Conservation (phyloP, 768 basidiomycete genomes). For the Leccinum rimulosum region DNA sequence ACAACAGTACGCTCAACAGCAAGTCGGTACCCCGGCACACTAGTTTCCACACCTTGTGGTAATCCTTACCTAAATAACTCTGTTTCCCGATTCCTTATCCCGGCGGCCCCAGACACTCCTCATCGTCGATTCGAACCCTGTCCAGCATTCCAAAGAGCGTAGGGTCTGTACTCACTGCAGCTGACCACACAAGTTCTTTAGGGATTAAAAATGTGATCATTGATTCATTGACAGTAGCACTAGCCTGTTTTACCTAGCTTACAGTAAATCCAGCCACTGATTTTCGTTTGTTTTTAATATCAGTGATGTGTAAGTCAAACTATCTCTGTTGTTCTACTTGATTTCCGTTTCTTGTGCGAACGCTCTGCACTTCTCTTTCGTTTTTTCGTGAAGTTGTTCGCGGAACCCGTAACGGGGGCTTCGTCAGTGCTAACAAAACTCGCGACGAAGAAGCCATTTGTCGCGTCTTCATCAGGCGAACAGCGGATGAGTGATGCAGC, state of each 20-base stretch:
- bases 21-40: conserved; percentile 45
- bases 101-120: conserved; percentile 15
- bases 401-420: not conserved
- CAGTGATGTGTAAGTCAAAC: not conserved
- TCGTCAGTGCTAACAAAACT: conserved; percentile 57
- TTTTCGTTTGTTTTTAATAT: conserved; percentile 4
- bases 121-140: conserved; percentile 9
- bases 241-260: conserved; percentile 22
- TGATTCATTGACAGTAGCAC: conserved; percentile 27
- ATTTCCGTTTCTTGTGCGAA: conserved; percentile 20
- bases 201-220: conserved; percentile 30
- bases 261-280: conserved; percentile 9
- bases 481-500: conserved; percentile 69
- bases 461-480: conserved; percentile 77
- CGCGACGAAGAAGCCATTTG: conserved; percentile 98
- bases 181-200: conserved; percentile 34
- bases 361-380: conserved; percentile 24
- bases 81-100: conserved; percentile 17
- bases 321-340: conserved; percentile 12
- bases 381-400: conserved; percentile 18
- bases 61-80: conserved; percentile 25
- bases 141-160: conserved; percentile 23
- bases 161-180: conserved; percentile 35
- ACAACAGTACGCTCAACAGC: conserved; percentile 81
- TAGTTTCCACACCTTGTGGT: conserved; percentile 24